phyloP scores from a whole-genome alignment of 2,329 filamentous ascomycete species.

The Calonectria leucothoes region DNA sequence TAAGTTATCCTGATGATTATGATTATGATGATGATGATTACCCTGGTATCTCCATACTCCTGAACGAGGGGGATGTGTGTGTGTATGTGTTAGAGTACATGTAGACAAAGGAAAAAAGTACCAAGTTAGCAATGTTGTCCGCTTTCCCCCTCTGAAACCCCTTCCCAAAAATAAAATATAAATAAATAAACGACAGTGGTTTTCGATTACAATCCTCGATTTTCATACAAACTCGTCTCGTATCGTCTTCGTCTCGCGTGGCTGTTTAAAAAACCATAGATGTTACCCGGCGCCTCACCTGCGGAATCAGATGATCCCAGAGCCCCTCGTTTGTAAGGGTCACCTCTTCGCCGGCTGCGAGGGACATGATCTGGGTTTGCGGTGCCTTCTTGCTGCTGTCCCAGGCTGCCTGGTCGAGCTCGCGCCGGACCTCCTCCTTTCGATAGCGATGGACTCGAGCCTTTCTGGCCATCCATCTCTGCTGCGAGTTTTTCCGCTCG shows the following conservation, averaged over 20 bases:
- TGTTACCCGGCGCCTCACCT: background rate
- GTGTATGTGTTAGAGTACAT: background rate
- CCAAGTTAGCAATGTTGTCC: background rate
- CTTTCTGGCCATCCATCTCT: constrained; percentile 62
- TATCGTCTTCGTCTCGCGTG: background rate
- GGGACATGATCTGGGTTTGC: constrained; percentile 54
- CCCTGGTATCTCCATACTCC: constrained; percentile 3
- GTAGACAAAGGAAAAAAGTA: background rate
- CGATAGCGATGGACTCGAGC: constrained; percentile 59
- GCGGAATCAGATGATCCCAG: constrained; percentile 30
- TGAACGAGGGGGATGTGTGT: background rate
- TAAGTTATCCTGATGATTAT: too few relatives aligned
- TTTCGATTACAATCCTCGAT: background rate
- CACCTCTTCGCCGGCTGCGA: constrained; percentile 57
- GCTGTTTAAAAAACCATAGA: constrained; percentile 3
- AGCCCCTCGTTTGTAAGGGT: constrained; percentile 54
- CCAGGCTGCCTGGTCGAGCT: constrained; percentile 34
- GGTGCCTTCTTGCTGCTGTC: constrained; percentile 16
- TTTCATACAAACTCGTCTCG: background rate
- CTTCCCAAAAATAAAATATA: too few relatives aligned
- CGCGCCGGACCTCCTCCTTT: constrained; percentile 57
- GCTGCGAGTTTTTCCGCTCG: constrained; percentile 61
- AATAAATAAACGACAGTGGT: background rate
- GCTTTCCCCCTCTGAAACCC: too few relatives aligned
- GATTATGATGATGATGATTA: too few relatives aligned